These are phyloP conservation scores for Kwoniella europaea DNA, from an alignment of 768 basidiomycete genomes.

Conservation along the genomic window DNA sequence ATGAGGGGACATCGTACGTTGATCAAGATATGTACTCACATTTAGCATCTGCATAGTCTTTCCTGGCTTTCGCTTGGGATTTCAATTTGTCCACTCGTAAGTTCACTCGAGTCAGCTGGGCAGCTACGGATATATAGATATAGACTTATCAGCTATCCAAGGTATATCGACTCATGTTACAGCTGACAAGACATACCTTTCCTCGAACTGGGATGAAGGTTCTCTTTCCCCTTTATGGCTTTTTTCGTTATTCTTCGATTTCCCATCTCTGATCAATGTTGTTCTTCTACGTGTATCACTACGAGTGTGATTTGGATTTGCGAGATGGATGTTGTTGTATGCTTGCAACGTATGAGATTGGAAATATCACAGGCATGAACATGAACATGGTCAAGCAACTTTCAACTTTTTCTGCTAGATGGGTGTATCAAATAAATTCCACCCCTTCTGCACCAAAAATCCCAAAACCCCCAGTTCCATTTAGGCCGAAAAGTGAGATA, in stretches of 20 bases:
- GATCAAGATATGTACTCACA: constrained; percentile 25
- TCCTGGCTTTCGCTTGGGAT: constrained; percentile 38
- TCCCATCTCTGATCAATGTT: constrained; percentile 13
- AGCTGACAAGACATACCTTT: constrained; percentile 40
- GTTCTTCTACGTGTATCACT: not conserved
- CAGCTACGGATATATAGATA: constrained; percentile 31
- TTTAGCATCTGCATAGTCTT: constrained; percentile 34
- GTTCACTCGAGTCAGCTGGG: constrained; percentile 56
- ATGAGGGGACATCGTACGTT: too few species aligned
- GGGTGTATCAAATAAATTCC: not conserved
- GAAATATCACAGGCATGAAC: not conserved
- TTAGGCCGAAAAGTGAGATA: constrained; percentile 11
- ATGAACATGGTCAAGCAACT: not conserved
- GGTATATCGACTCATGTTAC: too few species aligned
- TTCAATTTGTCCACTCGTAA: constrained; percentile 55
- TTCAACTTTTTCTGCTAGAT: constrained; percentile 20
- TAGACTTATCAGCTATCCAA: too few species aligned
- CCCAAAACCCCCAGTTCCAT: not conserved
- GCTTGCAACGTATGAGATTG: too few species aligned
- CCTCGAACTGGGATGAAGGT: constrained; percentile 57
- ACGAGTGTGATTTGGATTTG: not conserved
- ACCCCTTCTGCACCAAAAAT: not conserved
- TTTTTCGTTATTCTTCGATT: constrained; percentile 56
- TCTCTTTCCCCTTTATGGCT: constrained; percentile 58
- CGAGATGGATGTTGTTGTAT: too few species aligned